Evolutionary conservation across 495 filamentous ascomycete species (phyloP).

Genomic region (Lasiosphaeria miniovina): DNA sequence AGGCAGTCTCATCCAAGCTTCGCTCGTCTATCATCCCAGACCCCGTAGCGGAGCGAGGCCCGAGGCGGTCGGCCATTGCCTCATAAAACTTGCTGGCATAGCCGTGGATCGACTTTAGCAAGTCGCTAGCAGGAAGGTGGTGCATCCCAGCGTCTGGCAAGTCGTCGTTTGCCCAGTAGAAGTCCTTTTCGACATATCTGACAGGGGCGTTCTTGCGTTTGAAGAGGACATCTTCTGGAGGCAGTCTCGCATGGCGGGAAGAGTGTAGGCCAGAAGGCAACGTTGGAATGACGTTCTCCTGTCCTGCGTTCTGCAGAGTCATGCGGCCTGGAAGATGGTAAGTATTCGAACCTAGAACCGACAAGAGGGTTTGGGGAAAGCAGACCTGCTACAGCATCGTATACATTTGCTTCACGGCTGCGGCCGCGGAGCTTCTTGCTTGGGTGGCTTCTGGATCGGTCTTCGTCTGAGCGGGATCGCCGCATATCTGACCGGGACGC

Average conservation of each 20-base stretch:
- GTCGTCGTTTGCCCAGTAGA: slow-evolving; percentile 59
- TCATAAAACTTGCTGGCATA: slow-evolving; percentile 74
- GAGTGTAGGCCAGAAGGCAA: slow-evolving; percentile 52
- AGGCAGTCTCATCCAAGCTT: slow-evolving; percentile 80
- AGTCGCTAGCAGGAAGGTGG: slow-evolving; percentile 64
- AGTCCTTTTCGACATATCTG: slow-evolving; percentile 66
- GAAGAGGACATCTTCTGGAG: slow-evolving; percentile 76
- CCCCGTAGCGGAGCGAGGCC: slow-evolving; percentile 14
- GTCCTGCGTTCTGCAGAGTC: slow-evolving; percentile 30
- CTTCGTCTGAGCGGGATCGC: not conserved
- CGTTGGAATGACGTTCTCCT: slow-evolving; percentile 40
- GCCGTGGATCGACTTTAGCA: slow-evolving; percentile 72
- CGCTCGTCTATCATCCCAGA: slow-evolving; percentile 45
- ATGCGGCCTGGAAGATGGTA: slow-evolving; percentile 45
- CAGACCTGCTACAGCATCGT: slow-evolving; percentile 78
- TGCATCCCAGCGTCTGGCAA: slow-evolving; percentile 36
- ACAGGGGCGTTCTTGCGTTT: slow-evolving; percentile 57
- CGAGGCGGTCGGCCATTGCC: slow-evolving; percentile 29
- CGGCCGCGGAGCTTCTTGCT: slow-evolving; percentile 1
- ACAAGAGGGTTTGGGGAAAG: slow-evolving; percentile 1
- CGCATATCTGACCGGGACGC: not conserved
- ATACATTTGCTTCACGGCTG: slow-evolving; percentile 55
- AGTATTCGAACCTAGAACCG: slow-evolving; percentile 1
- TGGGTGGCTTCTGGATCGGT: not conserved
- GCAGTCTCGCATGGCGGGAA: slow-evolving; percentile 46